Evolutionary conservation across 2,329 filamentous ascomycete genomes (phyloP), one percentile per base, ranked within the genome.

Genomic region (Stagonosporopsis vannaccii): DNA sequence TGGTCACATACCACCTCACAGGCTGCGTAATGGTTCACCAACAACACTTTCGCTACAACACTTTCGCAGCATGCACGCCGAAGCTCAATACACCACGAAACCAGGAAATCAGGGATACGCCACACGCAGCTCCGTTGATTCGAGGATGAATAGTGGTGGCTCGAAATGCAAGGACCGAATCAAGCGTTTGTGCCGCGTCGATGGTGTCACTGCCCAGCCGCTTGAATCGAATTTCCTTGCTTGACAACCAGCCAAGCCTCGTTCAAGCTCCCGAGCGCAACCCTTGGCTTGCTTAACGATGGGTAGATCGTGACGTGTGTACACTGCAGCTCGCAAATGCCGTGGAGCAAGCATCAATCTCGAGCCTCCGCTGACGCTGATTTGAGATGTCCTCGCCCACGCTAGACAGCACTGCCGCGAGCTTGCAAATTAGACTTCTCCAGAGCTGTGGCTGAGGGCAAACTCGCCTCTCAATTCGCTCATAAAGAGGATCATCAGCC

Each of bases 221-320:
- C 49, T 52, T 42, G 30, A 35, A 35, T n/a, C 12, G 43, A 4
- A n/a, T 28, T 52, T 52, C 44, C 54, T 52, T 58, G 54, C 49
- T 52, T 52, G 39, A 40, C 11, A 13, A 8, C 13, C 32, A 49
- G 54, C 54, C 49, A 58, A 58, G 54, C 26, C 28, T 25, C 28
- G 36, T 56, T 62, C 59, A 65, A 66, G 63, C 59, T 41, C 50
- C 36, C 56, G 48, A 66, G 60, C 60, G 22, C n/a, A 20, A 30
- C 50, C 44, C 56, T 59, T 54, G 54, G 57, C 55, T 64, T 60
- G 61, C 66, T 69, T 69, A 13, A 51, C 20, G 11, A 42, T 36
- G 41, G 25, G 11, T 20, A 44, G 57, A 43, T 58, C 20, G 58
- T 69, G 66, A 69, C 66, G 63, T 64, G 42, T 61, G 52, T 58